A percentile compares a stretch with the other conserved stretches of the same genome.
Conservation (phyloP, 345 rosid genomes). For the Dipteronia sinensis region DNA sequence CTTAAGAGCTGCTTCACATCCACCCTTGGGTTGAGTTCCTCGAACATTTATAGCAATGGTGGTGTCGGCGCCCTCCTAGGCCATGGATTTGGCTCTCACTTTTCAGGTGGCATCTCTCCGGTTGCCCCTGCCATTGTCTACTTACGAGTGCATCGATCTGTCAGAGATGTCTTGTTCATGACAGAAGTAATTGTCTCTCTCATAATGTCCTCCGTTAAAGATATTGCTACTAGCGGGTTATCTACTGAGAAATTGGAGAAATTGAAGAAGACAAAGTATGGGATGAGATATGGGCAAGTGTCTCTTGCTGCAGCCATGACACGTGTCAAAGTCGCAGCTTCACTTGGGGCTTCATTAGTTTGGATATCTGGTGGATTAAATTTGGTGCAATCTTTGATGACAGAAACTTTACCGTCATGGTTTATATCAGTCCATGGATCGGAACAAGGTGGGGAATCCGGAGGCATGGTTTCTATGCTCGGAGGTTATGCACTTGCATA, state of each 20-base stretch:
- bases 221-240: conserved; percentile 59
- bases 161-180: conserved; percentile 76
- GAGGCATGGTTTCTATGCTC: conserved; percentile 71
- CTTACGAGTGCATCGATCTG: conserved; percentile 67
- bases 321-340: conserved; percentile 82
- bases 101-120: conserved; percentile 74
- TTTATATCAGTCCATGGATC: conserved; percentile 67
- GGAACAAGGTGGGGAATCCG: conserved; percentile 54
- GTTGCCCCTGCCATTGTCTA: conserved; percentile 93
- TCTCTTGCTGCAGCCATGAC: conserved; percentile 80
- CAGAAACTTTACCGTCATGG: conserved; percentile 90
- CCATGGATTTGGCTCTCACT: conserved; percentile 85
- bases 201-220: conserved; percentile 81
- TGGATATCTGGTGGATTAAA: conserved; percentile 81
- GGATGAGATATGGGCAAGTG: conserved; percentile 73
- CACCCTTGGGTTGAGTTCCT: conserved; percentile 64
- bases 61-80: conserved; percentile 97
- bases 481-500: conserved; percentile 29
- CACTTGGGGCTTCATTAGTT: conserved; percentile 84
- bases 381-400: conserved; percentile 73
- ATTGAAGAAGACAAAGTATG: conserved; percentile 64
- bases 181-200: conserved; percentile 82
- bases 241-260: conserved; percentile 55
- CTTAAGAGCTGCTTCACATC: conserved; percentile 83
- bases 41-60: conserved; percentile 63